These are phyloP conservation scores for Pyricularia grisea DNA, from an alignment of 2,329 filamentous ascomycete genomes.

Conservation along the genomic window DNA sequence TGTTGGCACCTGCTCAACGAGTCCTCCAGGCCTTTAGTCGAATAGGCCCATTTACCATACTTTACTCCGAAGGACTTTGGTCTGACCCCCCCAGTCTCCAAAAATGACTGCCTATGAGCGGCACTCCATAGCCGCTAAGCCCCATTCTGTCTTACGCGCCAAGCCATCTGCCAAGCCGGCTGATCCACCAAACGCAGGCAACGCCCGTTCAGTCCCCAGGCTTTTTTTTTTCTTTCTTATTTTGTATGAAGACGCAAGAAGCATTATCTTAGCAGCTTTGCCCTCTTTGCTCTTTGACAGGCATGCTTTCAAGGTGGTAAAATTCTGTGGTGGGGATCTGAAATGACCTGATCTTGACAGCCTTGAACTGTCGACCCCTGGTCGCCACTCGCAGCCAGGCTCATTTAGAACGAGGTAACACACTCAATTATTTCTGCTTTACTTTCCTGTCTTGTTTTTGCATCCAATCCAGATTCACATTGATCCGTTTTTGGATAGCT, in stretches of 20 bases:
- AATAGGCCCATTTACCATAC: not conserved
- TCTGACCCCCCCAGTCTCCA: not conserved
- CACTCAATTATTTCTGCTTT: not conserved
- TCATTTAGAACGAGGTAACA: no score
- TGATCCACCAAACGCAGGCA: not conserved
- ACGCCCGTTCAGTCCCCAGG: not conserved
- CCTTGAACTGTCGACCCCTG: not conserved
- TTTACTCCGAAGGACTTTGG: not conserved
- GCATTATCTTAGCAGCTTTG: not conserved
- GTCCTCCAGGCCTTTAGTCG: no score
- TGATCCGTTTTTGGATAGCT: not conserved
- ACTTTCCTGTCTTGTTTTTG: not conserved
- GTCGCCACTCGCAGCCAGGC: not conserved
- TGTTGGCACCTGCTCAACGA: no score
- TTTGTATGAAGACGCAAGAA: not conserved
- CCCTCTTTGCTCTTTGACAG: not conserved
- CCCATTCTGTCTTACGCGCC: not conserved
- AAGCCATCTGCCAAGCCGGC: not conserved
- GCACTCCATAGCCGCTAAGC: not conserved
- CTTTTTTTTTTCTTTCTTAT: not conserved
- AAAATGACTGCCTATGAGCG: not conserved
- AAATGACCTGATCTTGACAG: not conserved
- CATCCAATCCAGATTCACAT: not conserved
- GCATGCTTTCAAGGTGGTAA: not conserved
- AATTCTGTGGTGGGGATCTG: not conserved